Percentiles rank a stretch among this genome's conserved stretches.
These are phyloP conservation scores for Plectosphaerella sp. DNA, from an alignment of 2,329 filamentous ascomycete genomes.

Conservation along the genomic window DNA sequence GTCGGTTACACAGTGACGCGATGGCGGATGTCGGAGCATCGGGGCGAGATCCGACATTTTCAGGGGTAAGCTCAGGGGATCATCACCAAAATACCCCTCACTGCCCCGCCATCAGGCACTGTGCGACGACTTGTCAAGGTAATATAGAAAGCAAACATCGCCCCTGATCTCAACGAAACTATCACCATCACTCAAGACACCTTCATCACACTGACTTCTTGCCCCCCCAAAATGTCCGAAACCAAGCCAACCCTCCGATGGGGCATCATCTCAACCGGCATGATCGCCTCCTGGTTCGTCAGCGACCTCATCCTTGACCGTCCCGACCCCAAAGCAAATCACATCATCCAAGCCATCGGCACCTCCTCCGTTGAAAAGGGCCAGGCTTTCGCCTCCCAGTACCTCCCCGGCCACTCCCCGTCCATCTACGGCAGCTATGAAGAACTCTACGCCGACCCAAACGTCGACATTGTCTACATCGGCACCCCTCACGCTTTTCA, in stretches of 20 bases:
- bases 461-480: slow-evolving; percentile 41
- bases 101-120: no score
- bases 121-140: no score
- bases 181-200: background rate
- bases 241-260: slow-evolving; percentile 21
- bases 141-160: no score
- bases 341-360: slow-evolving; percentile 37
- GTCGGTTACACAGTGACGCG: no score
- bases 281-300: slow-evolving; percentile 38
- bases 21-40: no score
- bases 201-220: background rate
- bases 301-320: slow-evolving; percentile 32
- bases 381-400: slow-evolving; percentile 28
- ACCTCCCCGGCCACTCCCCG: slow-evolving; percentile 17
- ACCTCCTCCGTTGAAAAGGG: slow-evolving; percentile 33
- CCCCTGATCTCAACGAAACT: no score
- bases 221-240: background rate
- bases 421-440: slow-evolving; percentile 32
- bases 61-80: no score
- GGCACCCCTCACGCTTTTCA: slow-evolving; percentile 41
- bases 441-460: slow-evolving; percentile 31
- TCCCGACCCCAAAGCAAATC: slow-evolving; percentile 27
- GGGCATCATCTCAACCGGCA: slow-evolving; percentile 31
- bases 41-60: no score
- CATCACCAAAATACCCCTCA: no score